These are phyloP conservation scores for Arachis stenosperma DNA, from an alignment of 306 rosid species.

Conservation along the genomic window DNA sequence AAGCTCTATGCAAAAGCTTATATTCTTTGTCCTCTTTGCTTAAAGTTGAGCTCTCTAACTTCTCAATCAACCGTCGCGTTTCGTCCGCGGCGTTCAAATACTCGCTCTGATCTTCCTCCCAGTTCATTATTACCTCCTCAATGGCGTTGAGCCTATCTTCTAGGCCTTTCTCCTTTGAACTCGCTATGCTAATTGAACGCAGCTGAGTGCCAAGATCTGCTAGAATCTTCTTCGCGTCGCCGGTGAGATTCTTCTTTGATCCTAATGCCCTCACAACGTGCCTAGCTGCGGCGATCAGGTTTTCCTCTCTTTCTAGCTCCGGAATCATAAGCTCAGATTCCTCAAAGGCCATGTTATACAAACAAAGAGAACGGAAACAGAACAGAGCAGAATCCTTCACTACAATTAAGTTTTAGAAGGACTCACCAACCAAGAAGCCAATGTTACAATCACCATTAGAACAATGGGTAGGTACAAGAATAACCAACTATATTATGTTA, in stretches of 20 bases:
- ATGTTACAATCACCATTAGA: neutral
- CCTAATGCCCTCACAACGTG: slow-evolving; percentile 68
- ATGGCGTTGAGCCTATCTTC: slow-evolving; percentile 52
- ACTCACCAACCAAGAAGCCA: slow-evolving; percentile 16
- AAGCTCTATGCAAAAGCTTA: slow-evolving; percentile 53
- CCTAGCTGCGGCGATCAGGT: slow-evolving; percentile 71
- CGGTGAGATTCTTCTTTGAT: slow-evolving; percentile 66
- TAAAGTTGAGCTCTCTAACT: slow-evolving; percentile 57
- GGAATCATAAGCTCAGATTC: slow-evolving; percentile 54
- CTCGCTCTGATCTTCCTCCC: slow-evolving; percentile 76
- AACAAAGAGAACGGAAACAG: slow-evolving; percentile 4
- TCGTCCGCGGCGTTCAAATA: slow-evolving; percentile 69
- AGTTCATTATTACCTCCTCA: slow-evolving; percentile 64
- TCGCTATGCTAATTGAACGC: slow-evolving; percentile 46
- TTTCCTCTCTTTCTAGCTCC: slow-evolving; percentile 69
- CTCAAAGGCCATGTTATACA: slow-evolving; percentile 48
- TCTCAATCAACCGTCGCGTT: slow-evolving; percentile 53
- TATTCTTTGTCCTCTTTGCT: slow-evolving; percentile 55
- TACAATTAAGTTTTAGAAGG: slow-evolving; percentile 19
- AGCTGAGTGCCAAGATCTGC: slow-evolving; percentile 72
- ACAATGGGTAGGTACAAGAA: neutral
- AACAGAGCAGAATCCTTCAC: slow-evolving; percentile 30
- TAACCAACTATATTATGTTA: neutral
- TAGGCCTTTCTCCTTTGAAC: slow-evolving; percentile 47
- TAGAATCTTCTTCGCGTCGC: slow-evolving; percentile 64